Evolutionary conservation across 352 stramenopile species (phyloP), one percentile per base, ranked within the genome.

Genomic region (Phytophthora tubulina): DNA sequence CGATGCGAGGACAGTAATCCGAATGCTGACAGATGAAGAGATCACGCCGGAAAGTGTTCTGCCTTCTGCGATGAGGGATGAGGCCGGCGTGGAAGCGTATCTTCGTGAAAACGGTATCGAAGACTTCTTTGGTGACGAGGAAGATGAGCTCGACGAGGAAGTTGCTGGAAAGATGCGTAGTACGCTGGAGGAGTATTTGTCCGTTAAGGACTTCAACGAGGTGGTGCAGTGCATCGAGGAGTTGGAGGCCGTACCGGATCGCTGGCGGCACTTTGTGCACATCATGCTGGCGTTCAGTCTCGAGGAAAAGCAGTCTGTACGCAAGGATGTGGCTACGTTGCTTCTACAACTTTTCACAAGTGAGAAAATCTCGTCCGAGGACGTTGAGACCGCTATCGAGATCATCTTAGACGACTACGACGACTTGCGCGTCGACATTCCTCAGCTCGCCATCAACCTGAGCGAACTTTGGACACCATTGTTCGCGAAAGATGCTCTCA

Each of bases 11-110:
- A 88, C 79, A 9, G 88, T 96, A 14, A 72, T 84, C 30, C 82
- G 85, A 17, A 94, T 95, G 90, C 67, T 96, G 49, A 86, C 75
- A 2, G 87, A 94, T 48, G 90, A 96, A 67, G 88, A 96, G 58
- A 79, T 96, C n/a, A 75, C 65, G 6, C 63, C 81, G 3, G 79
- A 80, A 36, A 84, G 70, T 33, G 80, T 92, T 3, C 38, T 93
- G 27, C 85, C 89, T 53, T 58, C 49, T 7, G 73, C 73, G 1
- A 73, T 82, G 60, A 76, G 77, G 5, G 81, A 89, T 31, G 75
- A 90, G 17, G 50, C 75, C 2, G 79, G 81, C 3, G 78, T 93
- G 14, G 64, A 82, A 50, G 68, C 76, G 31, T 96, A 89, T 65
- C 75, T 96, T 38, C 75, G 79, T 45, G 76, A 91, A 46, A 73